Percentiles rank a stretch among this genome's conserved stretches.
These are phyloP conservation scores for Saccharomycopsis hybrid DNA, from an alignment of 1,139 yeast species.

Conservation along the genomic window DNA sequence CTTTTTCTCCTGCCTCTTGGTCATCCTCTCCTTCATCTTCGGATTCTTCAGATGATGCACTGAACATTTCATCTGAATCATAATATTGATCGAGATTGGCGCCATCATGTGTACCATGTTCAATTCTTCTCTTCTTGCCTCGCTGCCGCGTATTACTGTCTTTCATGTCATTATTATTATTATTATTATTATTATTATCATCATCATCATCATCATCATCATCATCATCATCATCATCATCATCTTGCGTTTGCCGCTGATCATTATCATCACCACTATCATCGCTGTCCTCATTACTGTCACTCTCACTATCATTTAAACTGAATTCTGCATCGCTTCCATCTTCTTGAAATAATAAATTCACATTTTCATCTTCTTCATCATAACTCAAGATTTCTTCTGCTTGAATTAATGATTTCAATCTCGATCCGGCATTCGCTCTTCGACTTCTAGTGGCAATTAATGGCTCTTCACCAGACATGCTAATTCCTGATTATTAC, in stretches of 20 bases:
- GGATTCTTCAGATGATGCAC: conserved; percentile 50
- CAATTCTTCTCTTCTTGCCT: background rate
- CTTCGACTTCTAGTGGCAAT: conserved; percentile 73
- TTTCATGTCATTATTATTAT: no score
- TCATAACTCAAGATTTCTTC: conserved; percentile 46
- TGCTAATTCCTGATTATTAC: no score
- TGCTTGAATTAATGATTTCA: conserved; percentile 64
- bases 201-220: conserved; percentile 25
- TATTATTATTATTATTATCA: no score
- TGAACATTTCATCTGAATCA: conserved; percentile 38
- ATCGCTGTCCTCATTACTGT: conserved; percentile 23
- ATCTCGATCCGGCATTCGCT: conserved; percentile 84
- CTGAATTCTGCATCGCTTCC: conserved; percentile 56
- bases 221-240: conserved; percentile 25
- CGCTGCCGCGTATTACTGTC: background rate
- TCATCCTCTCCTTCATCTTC: conserved; percentile 48
- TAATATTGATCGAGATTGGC: background rate
- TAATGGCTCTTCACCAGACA: conserved; percentile 38
- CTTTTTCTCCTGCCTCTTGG: conserved; percentile 63
- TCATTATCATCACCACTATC: no score
- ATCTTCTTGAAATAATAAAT: conserved; percentile 74
- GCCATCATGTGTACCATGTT: background rate
- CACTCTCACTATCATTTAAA: conserved; percentile 28
- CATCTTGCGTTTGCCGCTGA: no score
- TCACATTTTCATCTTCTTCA: conserved; percentile 69